Evolutionary conservation across 2,329 filamentous ascomycete species (phyloP).

Genomic region (Aspergillus piperis): DNA sequence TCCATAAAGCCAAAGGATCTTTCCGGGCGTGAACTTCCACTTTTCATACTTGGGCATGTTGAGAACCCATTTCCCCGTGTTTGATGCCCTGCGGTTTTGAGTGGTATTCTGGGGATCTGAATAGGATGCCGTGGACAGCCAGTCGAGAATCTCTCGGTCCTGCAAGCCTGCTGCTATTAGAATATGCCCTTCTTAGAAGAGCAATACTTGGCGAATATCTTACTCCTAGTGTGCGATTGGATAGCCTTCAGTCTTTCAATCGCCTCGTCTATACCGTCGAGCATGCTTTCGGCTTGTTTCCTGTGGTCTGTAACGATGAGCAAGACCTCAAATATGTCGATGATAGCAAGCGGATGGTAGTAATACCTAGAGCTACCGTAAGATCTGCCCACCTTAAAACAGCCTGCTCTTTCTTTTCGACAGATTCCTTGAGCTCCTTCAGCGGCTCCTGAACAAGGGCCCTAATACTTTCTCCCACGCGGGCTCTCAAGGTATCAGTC

Average conservation of each 20-base stretch:
- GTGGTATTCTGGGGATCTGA: neutral
- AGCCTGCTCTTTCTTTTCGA: neutral
- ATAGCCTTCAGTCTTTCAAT: neutral
- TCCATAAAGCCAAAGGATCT: neutral
- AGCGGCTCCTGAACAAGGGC: neutral
- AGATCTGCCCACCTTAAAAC: neutral
- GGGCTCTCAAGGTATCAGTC: neutral
- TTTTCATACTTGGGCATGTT: neutral
- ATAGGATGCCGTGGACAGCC: neutral
- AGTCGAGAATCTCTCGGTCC: neutral
- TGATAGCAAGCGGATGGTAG: neutral
- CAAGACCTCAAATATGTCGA: neutral
- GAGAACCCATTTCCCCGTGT: neutral
- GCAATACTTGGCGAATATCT: neutral
- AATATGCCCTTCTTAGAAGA: neutral
- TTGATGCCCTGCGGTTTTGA: neutral
- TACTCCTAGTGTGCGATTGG: neutral
- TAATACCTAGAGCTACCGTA: neutral
- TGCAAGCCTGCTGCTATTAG: neutral
- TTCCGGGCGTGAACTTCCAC: neutral
- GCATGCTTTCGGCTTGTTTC: neutral
- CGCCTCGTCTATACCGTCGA: neutral
- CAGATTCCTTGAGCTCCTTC: neutral
- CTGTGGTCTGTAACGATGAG: neutral
- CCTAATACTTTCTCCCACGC: neutral